phyloP scores from a whole-genome alignment of 2,329 filamentous ascomycete species.

The Dactylellina cionopaga region DNA sequence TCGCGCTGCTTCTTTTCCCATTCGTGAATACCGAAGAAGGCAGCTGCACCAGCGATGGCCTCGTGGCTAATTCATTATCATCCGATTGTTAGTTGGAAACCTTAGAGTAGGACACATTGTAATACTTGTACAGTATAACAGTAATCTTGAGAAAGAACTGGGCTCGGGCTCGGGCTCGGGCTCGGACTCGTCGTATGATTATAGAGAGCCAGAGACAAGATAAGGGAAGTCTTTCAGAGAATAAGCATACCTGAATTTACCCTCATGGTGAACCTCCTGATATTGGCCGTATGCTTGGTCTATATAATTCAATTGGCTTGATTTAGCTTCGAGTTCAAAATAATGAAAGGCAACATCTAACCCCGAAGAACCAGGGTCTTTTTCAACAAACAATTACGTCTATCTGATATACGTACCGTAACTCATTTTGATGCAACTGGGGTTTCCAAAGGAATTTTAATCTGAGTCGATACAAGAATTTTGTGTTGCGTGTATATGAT shows the following conservation, averaged over 20 bases:
- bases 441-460: background rate
- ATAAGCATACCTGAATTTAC: slow-evolving; percentile 13
- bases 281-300: slow-evolving; percentile 9
- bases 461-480: background rate
- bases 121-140: too few species aligned
- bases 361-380: too few species aligned
- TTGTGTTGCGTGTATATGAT: background rate
- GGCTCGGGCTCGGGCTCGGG: too few species aligned
- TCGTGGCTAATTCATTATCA: slow-evolving; percentile 44
- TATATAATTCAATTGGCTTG: background rate
- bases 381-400: too few species aligned
- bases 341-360: too few species aligned
- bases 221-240: too few species aligned
- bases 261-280: slow-evolving; percentile 37
- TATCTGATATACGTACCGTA: background rate
- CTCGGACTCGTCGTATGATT: too few species aligned
- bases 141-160: too few species aligned
- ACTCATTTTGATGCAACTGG: slow-evolving; percentile 1
- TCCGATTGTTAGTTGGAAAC: background rate
- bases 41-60: slow-evolving; percentile 41
- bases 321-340: too few species aligned
- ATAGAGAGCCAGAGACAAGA: too few species aligned
- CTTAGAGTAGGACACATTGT: too few species aligned
- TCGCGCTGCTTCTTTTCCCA: slow-evolving; percentile 43
- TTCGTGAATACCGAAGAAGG: slow-evolving; percentile 35